Evolutionary conservation across 2,329 filamentous ascomycete species (phyloP), one percentile per base, ranked within the genome.

Genomic region (Onygenales sp.): DNA sequence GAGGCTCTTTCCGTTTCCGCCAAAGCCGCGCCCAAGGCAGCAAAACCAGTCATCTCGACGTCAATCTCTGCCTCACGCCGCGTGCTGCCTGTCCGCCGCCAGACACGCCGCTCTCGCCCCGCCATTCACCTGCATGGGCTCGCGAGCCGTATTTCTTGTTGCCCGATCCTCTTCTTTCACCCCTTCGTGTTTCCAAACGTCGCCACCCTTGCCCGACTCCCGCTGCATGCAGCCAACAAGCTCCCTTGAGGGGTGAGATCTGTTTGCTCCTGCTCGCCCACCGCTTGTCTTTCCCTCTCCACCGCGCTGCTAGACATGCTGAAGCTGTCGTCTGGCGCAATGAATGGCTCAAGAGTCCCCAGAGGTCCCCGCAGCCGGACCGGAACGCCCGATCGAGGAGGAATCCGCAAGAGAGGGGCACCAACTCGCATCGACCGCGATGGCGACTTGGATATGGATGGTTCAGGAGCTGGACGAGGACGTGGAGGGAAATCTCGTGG

Each of bases 391-490:
- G 65, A 70, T 56, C 70, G 76, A 55, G 76, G 77, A 52, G 77
- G 77, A 37, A 78, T 80, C 52, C 70, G 74, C 57, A 80, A 80
- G 68, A 71, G 74, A 56, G 68, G 68, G 51, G 65, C 63, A 49
- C 62, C 68, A 17, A 64, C 67, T 49, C 71, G 75, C 54, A 67
- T 77, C 51, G 81, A 84, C 63, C 76, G 74, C 61, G 82, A 85
- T 71, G 82, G 82, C 36, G 82, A 85, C 64, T 65, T 84, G 55
- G 71, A 76, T 44, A 85, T 84, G 81, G 79, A 77, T 62, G 67
- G 67, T 49, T 64, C 69, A 37, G 63, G 70, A 34, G 65, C 63
- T 51, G 62, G 60, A 17, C 59, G 64, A 43, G 65, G 61, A 11
- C 59, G 61, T 33, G 63, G 66, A 56, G 67, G 65, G 34, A 69